phyloP scores from a whole-genome alignment of 306 rosid species.

The Hippophae gyantsensis region DNA sequence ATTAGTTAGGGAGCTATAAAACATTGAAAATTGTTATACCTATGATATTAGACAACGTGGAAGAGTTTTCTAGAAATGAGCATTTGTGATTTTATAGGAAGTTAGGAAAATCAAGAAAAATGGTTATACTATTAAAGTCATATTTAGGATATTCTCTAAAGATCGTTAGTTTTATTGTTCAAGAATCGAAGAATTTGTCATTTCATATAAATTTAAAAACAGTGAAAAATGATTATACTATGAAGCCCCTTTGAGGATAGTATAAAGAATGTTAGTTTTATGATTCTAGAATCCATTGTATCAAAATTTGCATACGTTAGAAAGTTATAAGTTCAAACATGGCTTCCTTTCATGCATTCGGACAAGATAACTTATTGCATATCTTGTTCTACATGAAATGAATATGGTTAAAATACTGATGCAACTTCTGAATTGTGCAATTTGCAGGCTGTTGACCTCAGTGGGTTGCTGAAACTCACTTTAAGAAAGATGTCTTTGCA shows the following conservation, averaged over 20 bases:
- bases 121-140: neutral
- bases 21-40: neutral
- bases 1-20: neutral
- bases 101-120: neutral
- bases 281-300: too few relatives aligned
- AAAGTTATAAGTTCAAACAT: too few relatives aligned
- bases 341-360: too few relatives aligned
- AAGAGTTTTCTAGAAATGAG: neutral
- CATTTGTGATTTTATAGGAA: neutral
- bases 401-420: neutral
- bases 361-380: neutral
- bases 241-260: too few relatives aligned
- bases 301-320: too few relatives aligned
- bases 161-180: neutral
- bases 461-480: conserved; percentile 59
- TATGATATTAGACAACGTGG: neutral
- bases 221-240: too few relatives aligned
- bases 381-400: neutral
- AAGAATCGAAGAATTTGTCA: too few relatives aligned
- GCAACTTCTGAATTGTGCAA: neutral
- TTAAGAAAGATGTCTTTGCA: conserved; percentile 63
- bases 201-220: too few relatives aligned
- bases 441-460: conserved; percentile 68
- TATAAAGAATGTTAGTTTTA: too few relatives aligned
- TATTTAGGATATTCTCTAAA: neutral